Percentiles rank a stretch among this genome's conserved stretches.
These are phyloP conservation scores for Ascochyta lentis DNA, from an alignment of 2,329 filamentous ascomycete species.

Conservation along the genomic window DNA sequence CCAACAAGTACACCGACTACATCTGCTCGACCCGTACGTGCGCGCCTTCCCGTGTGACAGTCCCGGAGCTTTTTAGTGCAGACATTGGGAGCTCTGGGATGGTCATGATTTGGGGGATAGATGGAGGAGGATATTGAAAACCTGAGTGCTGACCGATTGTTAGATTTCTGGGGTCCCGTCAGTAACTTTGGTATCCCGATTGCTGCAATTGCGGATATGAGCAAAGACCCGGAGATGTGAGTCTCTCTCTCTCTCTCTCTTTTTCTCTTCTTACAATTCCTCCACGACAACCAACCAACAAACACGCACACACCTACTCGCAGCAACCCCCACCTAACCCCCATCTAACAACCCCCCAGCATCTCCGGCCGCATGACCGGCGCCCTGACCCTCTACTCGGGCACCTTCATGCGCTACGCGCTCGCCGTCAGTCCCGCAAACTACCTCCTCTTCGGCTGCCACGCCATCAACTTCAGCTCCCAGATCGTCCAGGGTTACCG, in stretches of 20 bases:
- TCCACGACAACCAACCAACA: not conserved
- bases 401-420: constrained; percentile 71
- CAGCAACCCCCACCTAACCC: not conserved
- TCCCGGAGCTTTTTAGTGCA: not conserved
- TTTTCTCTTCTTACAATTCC: too few species aligned
- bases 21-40: constrained; percentile 61
- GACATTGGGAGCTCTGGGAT: too few species aligned
- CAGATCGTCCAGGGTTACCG: constrained; percentile 68
- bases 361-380: constrained; percentile 71
- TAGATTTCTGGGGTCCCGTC: constrained; percentile 61
- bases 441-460: constrained; percentile 73
- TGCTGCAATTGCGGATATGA: constrained; percentile 61
- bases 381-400: constrained; percentile 67
- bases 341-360: constrained; percentile 47
- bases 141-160: constrained; percentile 12
- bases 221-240: constrained; percentile 61
- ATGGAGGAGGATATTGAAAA: not conserved
- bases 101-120: too few species aligned
- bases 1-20: constrained; percentile 59
- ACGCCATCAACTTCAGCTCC: constrained; percentile 68
- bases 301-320: not conserved
- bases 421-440: constrained; percentile 68
- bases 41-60: not conserved
- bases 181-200: constrained; percentile 63
- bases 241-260: constrained; percentile 12